Percentiles rank a stretch among this genome's conserved stretches.
Conservation (phyloP, 176 grass and related monocot species). For the Lolium multiflorum region DNA sequence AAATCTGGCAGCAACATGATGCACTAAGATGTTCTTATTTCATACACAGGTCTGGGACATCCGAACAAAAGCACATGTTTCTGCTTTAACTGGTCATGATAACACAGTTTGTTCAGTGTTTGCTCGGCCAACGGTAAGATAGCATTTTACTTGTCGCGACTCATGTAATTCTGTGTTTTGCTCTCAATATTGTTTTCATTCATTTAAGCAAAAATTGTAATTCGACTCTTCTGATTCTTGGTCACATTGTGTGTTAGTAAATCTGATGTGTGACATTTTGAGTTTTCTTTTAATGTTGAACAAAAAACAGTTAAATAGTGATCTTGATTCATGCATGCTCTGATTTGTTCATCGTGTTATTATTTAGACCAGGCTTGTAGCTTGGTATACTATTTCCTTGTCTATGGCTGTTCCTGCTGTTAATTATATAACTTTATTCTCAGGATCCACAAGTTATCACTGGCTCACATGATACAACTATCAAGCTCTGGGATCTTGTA, state of each 20-base stretch:
- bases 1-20: neutral
- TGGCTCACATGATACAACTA: constrained; percentile 95
- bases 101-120: constrained; percentile 99
- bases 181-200: constrained; percentile 17
- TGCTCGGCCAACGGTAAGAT: constrained; percentile 86
- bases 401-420: neutral
- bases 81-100: constrained; percentile 96
- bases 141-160: neutral
- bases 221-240: constrained; percentile 18
- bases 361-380: neutral
- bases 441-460: constrained; percentile 99
- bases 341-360: neutral
- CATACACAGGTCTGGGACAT: constrained; percentile 90
- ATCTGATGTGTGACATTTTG: constrained; percentile 11
- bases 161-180: constrained; percentile 24
- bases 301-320: neutral
- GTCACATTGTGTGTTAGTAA: neutral
- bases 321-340: constrained; percentile 28
- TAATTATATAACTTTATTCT: constrained; percentile 37
- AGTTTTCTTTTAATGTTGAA: constrained; percentile 1
- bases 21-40: constrained; percentile 27
- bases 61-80: constrained; percentile 91
- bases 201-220: neutral
- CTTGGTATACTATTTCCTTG: constrained; percentile 16
- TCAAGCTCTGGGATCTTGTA: constrained; percentile 99